A percentile compares a stretch with the other conserved stretches of the same genome.
Conservation (phyloP, 2,329 filamentous ascomycete species). For the Colletotrichum caudatum region DNA sequence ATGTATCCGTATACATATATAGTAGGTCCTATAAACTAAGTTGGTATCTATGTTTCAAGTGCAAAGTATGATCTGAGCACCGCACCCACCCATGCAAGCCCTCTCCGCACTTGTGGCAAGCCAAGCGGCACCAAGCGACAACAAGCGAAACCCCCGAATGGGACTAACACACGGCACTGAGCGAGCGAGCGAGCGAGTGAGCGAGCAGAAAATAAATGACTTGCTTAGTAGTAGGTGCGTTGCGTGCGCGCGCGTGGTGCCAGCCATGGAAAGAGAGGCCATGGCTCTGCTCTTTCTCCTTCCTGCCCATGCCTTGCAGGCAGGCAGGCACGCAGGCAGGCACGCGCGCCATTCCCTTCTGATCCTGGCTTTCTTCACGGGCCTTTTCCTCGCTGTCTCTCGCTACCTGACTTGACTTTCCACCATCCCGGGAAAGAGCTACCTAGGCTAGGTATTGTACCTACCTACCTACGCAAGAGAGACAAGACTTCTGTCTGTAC, state of each 20-base stretch:
- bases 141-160: too few species aligned
- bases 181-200: not conserved
- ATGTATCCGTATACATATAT: not conserved
- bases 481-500: too few species aligned
- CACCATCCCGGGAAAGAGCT: too few species aligned
- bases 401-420: conserved; percentile 3
- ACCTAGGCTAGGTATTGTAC: too few species aligned
- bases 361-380: conserved; percentile 3
- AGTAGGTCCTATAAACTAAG: too few species aligned
- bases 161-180: conserved; percentile 33
- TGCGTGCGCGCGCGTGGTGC: too few species aligned
- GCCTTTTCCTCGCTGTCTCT: conserved; percentile 2
- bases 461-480: too few species aligned
- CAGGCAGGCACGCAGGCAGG: not conserved
- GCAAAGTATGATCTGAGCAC: conserved; percentile 31
- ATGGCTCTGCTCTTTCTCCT: not conserved
- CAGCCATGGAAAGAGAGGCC: not conserved
- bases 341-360: conserved; percentile 20
- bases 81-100: too few species aligned
- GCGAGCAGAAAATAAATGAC: too few species aligned
- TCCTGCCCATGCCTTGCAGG: not conserved
- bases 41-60: conserved; percentile 13
- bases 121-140: too few species aligned
- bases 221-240: too few species aligned
- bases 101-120: too few species aligned